Conservation (phyloP, 177 flowering plant genomes). For the Tripterygium wilfordii region DNA sequence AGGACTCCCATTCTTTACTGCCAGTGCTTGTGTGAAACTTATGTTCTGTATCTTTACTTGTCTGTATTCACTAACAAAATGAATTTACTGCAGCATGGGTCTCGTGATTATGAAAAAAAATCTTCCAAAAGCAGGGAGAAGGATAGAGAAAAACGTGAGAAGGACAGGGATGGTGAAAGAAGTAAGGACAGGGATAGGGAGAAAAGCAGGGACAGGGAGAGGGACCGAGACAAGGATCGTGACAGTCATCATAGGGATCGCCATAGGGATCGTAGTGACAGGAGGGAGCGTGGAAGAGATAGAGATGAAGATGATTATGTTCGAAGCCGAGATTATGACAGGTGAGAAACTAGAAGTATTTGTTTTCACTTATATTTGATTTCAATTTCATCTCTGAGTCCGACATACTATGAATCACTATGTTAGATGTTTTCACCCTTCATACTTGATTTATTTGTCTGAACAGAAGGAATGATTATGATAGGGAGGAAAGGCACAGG, state of each 20-base stretch:
- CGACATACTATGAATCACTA: not conserved
- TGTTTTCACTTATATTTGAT: no score
- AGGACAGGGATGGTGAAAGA: conserved; percentile 32
- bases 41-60: no score
- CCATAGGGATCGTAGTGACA: conserved; percentile 43
- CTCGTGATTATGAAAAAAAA: conserved; percentile 47
- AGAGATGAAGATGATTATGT: conserved; percentile 55
- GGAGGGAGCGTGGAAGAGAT: conserved; percentile 56
- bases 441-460: no score
- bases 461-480: conserved; percentile 66
- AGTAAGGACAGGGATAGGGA: no score
- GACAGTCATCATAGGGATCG: conserved; percentile 46
- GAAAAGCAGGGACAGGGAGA: conserved; percentile 31
- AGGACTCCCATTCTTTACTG: no score
- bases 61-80: no score
- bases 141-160: no score
- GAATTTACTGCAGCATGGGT: conserved; percentile 73
- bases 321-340: conserved; percentile 59
- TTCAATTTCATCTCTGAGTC: no score
- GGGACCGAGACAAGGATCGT: conserved; percentile 37
- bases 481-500: conserved; percentile 62
- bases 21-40: no score
- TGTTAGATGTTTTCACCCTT: no score
- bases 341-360: no score
- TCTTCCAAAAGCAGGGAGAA: conserved; percentile 12